These are phyloP conservation scores for Bassia scoparia DNA, from an alignment of 148 eudicot genomes.

Conservation along the genomic window DNA sequence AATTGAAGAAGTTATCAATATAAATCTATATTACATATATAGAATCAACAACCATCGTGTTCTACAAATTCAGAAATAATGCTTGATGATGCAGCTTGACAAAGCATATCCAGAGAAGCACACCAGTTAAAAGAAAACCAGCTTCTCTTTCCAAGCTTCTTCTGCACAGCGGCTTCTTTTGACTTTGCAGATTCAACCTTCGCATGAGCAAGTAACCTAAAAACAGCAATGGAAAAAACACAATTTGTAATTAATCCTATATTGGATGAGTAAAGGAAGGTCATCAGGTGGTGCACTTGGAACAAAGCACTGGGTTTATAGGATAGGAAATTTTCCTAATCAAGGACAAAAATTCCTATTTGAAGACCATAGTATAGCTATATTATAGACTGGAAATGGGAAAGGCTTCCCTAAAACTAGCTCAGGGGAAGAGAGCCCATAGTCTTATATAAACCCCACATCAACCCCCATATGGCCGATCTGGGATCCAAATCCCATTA, in stretches of 20 bases:
- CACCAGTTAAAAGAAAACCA: constrained; percentile 94
- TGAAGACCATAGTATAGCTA: too few species aligned
- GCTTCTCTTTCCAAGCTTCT: constrained; percentile 59
- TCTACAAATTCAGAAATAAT: background rate
- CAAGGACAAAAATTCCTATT: too few species aligned
- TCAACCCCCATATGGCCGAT: too few species aligned
- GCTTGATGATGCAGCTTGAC: background rate
- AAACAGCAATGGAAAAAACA: background rate
- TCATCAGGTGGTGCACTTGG: too few species aligned
- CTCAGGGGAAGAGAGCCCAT: too few species aligned
- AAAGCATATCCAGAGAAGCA: constrained; percentile 13
- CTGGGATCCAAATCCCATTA: too few species aligned
- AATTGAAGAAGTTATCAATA: constrained; percentile 7
- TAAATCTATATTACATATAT: constrained; percentile 4
- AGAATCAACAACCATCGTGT: background rate
- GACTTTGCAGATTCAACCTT: constrained; percentile 91
- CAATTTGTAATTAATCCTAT: background rate
- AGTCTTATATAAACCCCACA: too few species aligned
- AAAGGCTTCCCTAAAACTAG: too few species aligned
- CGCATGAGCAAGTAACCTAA: constrained; percentile 96
- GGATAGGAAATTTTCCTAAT: too few species aligned
- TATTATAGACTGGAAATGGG: too few species aligned
- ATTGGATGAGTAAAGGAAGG: too few species aligned
- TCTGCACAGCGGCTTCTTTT: constrained; percentile 88
- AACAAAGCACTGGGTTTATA: too few species aligned